phyloP scores from a whole-genome alignment of 2,329 filamentous ascomycete species.

The Paraconiothyrium sp. region DNA sequence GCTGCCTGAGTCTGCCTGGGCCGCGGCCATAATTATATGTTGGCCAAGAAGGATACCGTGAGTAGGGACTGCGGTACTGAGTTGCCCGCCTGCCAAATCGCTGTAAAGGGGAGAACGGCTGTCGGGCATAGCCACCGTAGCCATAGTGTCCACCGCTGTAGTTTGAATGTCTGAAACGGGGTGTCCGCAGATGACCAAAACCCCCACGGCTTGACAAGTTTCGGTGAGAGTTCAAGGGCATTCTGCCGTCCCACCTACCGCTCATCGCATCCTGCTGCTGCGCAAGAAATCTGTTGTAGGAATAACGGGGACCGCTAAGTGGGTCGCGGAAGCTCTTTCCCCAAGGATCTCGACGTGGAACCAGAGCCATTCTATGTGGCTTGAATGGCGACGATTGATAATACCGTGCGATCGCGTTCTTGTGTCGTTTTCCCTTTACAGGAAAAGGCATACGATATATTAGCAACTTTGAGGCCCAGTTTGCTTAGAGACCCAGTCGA shows the following conservation, averaged over 20 bases:
- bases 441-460: constrained; percentile 4
- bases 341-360: not conserved
- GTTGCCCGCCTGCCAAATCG: constrained; percentile 3
- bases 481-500: not conserved
- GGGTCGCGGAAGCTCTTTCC: not conserved
- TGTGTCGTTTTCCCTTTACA: not conserved
- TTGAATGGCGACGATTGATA: not conserved
- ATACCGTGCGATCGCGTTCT: constrained; percentile 1
- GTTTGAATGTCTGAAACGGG: not conserved
- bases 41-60: not conserved
- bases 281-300: not conserved
- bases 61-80: constrained; percentile 7
- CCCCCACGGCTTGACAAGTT: not conserved
- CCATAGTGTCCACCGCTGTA: constrained; percentile 10
- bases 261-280: not conserved
- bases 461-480: not conserved
- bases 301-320: not conserved
- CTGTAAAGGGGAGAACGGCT: not conserved
- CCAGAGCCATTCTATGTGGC: constrained; percentile 3
- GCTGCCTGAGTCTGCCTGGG: not conserved
- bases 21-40: constrained; percentile 1
- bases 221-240: not conserved
- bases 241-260: not conserved
- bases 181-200: constrained; percentile 2
- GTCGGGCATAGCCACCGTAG: constrained; percentile 6